These are phyloP conservation scores for Didymella glomerata DNA, from an alignment of 2,329 filamentous ascomycete genomes.

Conservation along the genomic window DNA sequence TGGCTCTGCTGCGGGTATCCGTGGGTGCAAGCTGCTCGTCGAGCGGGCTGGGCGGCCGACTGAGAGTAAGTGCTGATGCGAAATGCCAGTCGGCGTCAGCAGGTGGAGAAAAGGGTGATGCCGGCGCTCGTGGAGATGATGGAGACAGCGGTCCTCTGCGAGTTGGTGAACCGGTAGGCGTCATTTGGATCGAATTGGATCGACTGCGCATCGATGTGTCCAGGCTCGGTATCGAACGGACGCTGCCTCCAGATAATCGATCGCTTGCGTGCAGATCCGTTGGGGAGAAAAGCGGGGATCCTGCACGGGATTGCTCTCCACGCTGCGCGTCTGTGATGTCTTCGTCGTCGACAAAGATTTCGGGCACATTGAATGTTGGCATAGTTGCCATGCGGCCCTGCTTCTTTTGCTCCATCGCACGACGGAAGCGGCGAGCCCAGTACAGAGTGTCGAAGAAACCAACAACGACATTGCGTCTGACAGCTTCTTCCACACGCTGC, in stretches of 20 bases:
- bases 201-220: constrained; percentile 46
- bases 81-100: constrained; percentile 56
- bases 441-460: constrained; percentile 96
- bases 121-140: constrained; percentile 36
- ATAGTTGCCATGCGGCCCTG: constrained; percentile 76
- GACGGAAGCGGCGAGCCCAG: constrained; percentile 84
- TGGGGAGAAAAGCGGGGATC: constrained; percentile 46
- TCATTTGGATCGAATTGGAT: constrained; percentile 51
- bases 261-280: constrained; percentile 39
- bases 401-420: constrained; percentile 74
- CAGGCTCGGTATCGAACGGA: constrained; percentile 36
- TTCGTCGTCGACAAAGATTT: constrained; percentile 88
- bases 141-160: constrained; percentile 33
- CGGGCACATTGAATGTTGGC: constrained; percentile 83
- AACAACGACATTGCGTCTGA: constrained; percentile 86
- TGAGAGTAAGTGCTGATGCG: constrained; percentile 54
- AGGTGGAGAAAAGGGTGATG: constrained; percentile 43
- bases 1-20: constrained; percentile 66
- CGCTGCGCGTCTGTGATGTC: constrained; percentile 58
- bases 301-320: constrained; percentile 45
- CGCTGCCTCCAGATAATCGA: constrained; percentile 39
- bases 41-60: constrained; percentile 50
- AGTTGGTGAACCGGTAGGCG: constrained; percentile 47
- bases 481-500: constrained; percentile 93
- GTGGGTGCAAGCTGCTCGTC: constrained; percentile 40